phyloP scores from a whole-genome alignment of 306 rosid genomes.

The Vigna nakashimae region DNA sequence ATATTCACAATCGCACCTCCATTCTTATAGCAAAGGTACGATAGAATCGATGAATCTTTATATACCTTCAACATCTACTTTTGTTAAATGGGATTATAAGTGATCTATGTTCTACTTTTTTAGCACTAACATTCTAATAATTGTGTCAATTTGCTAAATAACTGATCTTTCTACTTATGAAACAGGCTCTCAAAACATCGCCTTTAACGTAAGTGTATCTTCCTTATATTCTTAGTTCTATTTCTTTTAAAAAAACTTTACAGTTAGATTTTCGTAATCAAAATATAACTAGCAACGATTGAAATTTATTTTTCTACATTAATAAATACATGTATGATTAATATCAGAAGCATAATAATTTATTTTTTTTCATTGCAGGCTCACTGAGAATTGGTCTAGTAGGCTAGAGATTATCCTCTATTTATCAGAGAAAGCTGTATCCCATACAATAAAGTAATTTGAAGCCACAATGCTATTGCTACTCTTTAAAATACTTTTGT shows the following conservation, averaged over 20 bases:
- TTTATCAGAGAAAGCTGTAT: conserved; percentile 10
- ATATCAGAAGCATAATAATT: too few relatives aligned
- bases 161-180: background rate
- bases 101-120: background rate
- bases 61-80: background rate
- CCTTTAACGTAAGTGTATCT: conserved; percentile 27
- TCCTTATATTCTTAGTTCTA: background rate
- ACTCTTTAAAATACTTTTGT: background rate
- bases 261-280: too few relatives aligned
- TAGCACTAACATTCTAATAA: background rate
- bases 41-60: background rate
- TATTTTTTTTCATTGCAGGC: conserved; percentile 6
- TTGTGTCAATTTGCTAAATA: background rate
- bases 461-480: background rate
- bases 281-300: too few relatives aligned
- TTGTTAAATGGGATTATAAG: background rate
- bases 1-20: background rate
- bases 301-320: too few relatives aligned
- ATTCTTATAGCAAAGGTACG: conserved; percentile 37
- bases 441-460: conserved; percentile 10
- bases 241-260: too few relatives aligned
- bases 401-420: background rate
- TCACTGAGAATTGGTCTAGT: conserved; percentile 16
- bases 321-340: too few relatives aligned
- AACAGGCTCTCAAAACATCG: conserved; percentile 34